Base-by-base conservation (phyloP, 2,329 filamentous ascomycete genomes). In the Aspergillus chevalieri region DNA sequence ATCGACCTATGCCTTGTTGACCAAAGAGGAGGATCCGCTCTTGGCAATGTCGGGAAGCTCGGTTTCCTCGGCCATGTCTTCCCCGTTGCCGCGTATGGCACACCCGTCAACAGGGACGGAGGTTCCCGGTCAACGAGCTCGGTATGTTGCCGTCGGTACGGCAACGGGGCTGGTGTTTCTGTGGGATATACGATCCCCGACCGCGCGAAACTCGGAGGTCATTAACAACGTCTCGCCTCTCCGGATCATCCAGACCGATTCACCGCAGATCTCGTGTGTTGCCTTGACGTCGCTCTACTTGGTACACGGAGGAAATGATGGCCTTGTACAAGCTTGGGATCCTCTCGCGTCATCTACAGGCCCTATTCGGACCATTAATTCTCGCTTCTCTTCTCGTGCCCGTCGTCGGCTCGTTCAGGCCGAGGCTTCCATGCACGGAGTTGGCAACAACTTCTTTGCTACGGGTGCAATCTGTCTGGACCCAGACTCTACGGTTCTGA, bases 281-380 rank as follows among this genome's bases (percentile, higher is more conserved):
- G 93, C 86, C 5, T 68, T 95, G 43, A 89, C 90, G 1, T 87
- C 89, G 1, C 75, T 98, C 14, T 94, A 95, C 64, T 72, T 98
- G 14, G 87, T 97, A 6, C 89, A 95, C 65, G 93, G 93, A 45
- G 93, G 93, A 22, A 95, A 87, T 57, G 93, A 98, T 69, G 92
- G 93, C 1, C 80, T 97, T 3, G 92, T 95, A 4, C 93, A 97
- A 67, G 88, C 90, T 5, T 98, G 93, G 93, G 93, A 98, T 72
- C 88, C 87, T n/a, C 75, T 98, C 43, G 89, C 85, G 1, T 97
- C 92, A 2, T 86, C 80, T 0, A 70, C 78, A 15, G 83, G 85
- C 17, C 89, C 93, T 0, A 80, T 97, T 46, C 83, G 90, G 36
- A 97, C 90, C 0, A 76, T 98, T 47, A 91, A 95, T 64, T 89